Evolutionary conservation across 2,329 filamentous ascomycete species (phyloP).

Genomic region (Ceratocystiopsis minuta): DNA sequence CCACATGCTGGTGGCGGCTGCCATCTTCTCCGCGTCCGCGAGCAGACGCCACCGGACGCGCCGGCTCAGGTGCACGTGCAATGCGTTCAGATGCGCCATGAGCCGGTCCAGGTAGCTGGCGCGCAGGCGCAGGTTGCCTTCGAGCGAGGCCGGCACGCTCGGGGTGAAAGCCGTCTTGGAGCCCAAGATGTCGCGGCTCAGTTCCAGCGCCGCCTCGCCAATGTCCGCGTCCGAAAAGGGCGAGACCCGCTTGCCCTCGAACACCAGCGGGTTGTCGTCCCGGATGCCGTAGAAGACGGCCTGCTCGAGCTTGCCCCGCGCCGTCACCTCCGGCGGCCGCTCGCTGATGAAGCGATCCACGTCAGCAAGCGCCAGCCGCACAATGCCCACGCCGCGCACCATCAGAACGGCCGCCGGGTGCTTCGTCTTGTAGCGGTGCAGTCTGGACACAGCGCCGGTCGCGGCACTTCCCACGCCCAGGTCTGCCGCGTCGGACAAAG

Average conservation of each 20-base stretch:
- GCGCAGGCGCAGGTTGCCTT: conserved; percentile 60
- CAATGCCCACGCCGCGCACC: conserved; percentile 42
- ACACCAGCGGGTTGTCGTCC: conserved; percentile 72
- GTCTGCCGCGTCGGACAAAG: conserved; percentile 12
- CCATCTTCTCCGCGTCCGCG: conserved; percentile 81
- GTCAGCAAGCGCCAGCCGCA: conserved; percentile 41
- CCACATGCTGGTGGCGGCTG: conserved; percentile 66
- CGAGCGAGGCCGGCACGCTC: conserved; percentile 54
- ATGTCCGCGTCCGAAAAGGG: conserved; percentile 54
- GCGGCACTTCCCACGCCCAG: not conserved
- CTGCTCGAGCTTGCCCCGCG: conserved; percentile 82
- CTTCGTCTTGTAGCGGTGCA: conserved; percentile 37
- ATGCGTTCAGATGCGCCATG: conserved; percentile 49
- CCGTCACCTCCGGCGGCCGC: conserved; percentile 46
- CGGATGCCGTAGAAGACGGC: conserved; percentile 81
- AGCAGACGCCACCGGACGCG: conserved; percentile 61
- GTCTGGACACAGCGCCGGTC: conserved; percentile 14
- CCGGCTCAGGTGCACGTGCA: conserved; percentile 47
- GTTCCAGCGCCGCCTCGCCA: conserved; percentile 53
- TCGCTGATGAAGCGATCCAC: conserved; percentile 41
- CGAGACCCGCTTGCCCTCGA: conserved; percentile 48
- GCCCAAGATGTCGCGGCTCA: conserved; percentile 67
- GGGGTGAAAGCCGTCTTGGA: conserved; percentile 62
- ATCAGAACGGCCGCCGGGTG: conserved; percentile 44
- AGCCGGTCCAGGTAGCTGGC: conserved; percentile 58